Base-by-base conservation (phyloP, 1,284 basidiomycete genomes). In the Ustilago xerochloae region DNA sequence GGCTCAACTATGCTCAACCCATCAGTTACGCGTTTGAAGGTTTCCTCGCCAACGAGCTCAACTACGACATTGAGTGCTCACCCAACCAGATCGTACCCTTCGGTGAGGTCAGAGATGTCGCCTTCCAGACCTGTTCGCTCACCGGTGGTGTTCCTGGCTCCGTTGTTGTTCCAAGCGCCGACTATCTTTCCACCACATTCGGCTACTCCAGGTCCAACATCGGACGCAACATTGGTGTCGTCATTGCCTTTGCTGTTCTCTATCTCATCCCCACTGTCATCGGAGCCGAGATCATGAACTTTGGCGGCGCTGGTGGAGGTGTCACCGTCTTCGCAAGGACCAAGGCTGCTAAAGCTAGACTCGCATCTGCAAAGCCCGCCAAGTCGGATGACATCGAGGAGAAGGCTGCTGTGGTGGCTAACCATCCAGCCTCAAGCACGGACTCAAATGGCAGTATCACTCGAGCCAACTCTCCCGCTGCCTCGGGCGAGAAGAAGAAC, bases 11-110 rank as follows among this genome's bases (percentile, higher is more conserved):
- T 38, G 49, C 66, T 4, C 70, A 79, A 41, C 84, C 84, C 16
- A 82, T 93, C 49, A 86, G 89, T 12, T 95, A 93, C 85, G 91
- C 90, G 0, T 94, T 92, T 87, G 89, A 91, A 74, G 91, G 89
- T 1, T 87, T 89, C 50, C 54, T 81, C 20, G 49, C 68, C 46
- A 88, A 88, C 83, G 87, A 88, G 79, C 87, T 88, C 78, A 67
- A 74, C 45, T 63, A 61, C 33, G 64, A 59, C 29, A 74, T 75
- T 43, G 45, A 70, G 12, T 79, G 77, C 61, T 56, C 49, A 22
- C 63, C 70, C 1, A 20, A 49, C 12, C 53, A 77, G 49, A 57
- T 74, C 18, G 67, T 73, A 0, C 61, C 59, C 4, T 63, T 61
- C 24, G 66, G 70, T 15, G 26, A 64, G n/a, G 47, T 24, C 12